Percentiles rank a stretch among this genome's conserved stretches.
These are phyloP conservation scores for Chalciporus piperatus DNA, from an alignment of 768 basidiomycete species.

Conservation along the genomic window DNA sequence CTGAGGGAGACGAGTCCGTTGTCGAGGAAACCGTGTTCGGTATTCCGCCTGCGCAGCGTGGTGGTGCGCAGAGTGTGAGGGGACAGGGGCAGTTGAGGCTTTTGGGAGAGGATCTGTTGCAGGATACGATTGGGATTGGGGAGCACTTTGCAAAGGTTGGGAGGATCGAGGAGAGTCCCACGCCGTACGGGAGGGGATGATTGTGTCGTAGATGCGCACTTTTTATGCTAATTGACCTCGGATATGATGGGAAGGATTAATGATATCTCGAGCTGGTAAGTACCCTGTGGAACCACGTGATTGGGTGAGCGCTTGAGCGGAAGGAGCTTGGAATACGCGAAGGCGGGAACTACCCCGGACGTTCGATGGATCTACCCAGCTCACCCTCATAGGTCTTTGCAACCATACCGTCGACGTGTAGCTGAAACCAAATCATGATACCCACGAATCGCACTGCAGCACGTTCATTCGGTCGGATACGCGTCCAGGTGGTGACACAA, in stretches of 20 bases:
- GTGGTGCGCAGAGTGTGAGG: slow-evolving; percentile 18
- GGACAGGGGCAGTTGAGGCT: slow-evolving; percentile 43
- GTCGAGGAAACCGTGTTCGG: slow-evolving; percentile 75
- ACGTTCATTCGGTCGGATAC: slow-evolving; percentile 24
- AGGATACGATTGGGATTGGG: slow-evolving; percentile 63
- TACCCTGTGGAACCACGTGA: slow-evolving; percentile 19
- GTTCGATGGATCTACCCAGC: neutral
- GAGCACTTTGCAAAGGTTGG: slow-evolving; percentile 47
- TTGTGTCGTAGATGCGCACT: neutral
- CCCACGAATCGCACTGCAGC: slow-evolving; percentile 27
- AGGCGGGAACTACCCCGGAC: neutral
- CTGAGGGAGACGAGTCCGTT: slow-evolving; percentile 25
- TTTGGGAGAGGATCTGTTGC: slow-evolving; percentile 59
- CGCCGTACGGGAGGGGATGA: slow-evolving; percentile 40
- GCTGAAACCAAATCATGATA: slow-evolving; percentile 23
- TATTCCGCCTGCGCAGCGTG: slow-evolving; percentile 51
- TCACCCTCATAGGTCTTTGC: neutral
- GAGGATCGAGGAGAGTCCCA: slow-evolving; percentile 64
- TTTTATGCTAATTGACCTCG: neutral
- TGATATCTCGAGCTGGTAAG: no score
- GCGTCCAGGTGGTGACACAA: slow-evolving; percentile 10
- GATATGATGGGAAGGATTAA: no score
- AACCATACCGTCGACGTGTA: neutral
- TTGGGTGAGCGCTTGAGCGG: slow-evolving; percentile 13
- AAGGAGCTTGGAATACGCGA: slow-evolving; percentile 20